These are phyloP conservation scores for Raphanus sativus DNA, from an alignment of 345 rosid species.

Conservation along the genomic window DNA sequence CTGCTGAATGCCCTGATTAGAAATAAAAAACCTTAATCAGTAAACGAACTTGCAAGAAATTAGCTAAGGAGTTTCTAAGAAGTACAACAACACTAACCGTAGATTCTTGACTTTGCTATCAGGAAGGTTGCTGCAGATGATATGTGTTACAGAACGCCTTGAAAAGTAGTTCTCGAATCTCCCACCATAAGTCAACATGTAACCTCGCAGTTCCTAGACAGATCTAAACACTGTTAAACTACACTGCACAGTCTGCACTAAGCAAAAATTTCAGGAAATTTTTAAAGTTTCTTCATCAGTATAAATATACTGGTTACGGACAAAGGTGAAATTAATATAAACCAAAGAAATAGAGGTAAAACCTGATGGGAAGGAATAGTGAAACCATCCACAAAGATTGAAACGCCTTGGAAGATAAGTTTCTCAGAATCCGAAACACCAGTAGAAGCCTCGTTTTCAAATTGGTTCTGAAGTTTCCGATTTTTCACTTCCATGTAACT, in stretches of 20 bases:
- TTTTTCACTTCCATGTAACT: constrained; percentile 90
- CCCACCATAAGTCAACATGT: constrained; percentile 77
- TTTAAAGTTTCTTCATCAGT: background rate
- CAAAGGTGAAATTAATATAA: background rate
- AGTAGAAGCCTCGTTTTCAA: constrained; percentile 54
- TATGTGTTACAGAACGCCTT: constrained; percentile 77
- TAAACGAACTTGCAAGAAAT: too few relatives aligned
- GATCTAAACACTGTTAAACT: background rate
- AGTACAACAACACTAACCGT: constrained; percentile 47
- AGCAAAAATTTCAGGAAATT: background rate
- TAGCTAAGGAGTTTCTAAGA: background rate
- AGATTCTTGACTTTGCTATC: constrained; percentile 82
- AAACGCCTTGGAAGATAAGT: constrained; percentile 72
- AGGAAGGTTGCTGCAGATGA: constrained; percentile 89
- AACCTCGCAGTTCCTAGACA: constrained; percentile 69
- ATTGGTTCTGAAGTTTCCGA: constrained; percentile 76
- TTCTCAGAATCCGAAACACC: constrained; percentile 46
- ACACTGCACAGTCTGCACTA: background rate
- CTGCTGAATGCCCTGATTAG: constrained; percentile 76
- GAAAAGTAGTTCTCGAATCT: constrained; percentile 85
- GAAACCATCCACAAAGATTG: constrained; percentile 94
- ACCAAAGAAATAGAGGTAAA: background rate
- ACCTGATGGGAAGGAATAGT: constrained; percentile 94
- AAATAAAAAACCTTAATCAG: constrained; percentile 14
- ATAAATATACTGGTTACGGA: background rate